These are phyloP conservation scores for Backusella tarrabulga DNA, from an alignment of 192 early-diverging fungal species.

Conservation along the genomic window DNA sequence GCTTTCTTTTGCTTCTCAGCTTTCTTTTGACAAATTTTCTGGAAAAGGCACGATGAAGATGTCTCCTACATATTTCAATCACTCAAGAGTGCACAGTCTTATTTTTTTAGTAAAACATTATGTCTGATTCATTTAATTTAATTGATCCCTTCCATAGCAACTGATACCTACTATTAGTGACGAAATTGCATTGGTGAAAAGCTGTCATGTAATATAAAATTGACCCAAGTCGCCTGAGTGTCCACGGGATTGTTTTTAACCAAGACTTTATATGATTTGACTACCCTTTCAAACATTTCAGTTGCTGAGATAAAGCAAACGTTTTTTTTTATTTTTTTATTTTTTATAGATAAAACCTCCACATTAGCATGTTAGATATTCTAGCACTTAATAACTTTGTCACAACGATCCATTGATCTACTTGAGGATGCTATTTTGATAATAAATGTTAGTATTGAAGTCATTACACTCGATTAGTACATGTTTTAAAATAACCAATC, in stretches of 20 bases:
- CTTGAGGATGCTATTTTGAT: too few relatives aligned
- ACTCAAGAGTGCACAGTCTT: neutral
- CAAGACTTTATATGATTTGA: neutral
- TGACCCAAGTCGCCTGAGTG: neutral
- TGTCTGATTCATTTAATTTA: neutral
- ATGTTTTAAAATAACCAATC: too few relatives aligned
- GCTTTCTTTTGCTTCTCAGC: neutral
- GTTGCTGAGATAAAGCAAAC: neutral
- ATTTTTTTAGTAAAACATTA: neutral
- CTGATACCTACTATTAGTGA: neutral
- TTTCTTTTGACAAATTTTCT: neutral
- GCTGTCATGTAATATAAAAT: neutral
- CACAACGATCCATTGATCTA: too few relatives aligned
- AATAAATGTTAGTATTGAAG: too few relatives aligned
- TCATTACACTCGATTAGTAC: too few relatives aligned
- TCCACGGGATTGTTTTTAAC: neutral
- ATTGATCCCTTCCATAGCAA: neutral
- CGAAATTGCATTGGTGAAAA: neutral
- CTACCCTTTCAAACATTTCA: neutral
- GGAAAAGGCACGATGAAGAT: neutral
- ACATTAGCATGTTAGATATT: too few relatives aligned
- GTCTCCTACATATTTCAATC: neutral
- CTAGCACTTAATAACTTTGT: too few relatives aligned
- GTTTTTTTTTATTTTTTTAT: neutral
- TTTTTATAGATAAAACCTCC: too few relatives aligned